phyloP scores from a whole-genome alignment of 768 basidiomycete genomes.

The Pleurotus giganteus region DNA sequence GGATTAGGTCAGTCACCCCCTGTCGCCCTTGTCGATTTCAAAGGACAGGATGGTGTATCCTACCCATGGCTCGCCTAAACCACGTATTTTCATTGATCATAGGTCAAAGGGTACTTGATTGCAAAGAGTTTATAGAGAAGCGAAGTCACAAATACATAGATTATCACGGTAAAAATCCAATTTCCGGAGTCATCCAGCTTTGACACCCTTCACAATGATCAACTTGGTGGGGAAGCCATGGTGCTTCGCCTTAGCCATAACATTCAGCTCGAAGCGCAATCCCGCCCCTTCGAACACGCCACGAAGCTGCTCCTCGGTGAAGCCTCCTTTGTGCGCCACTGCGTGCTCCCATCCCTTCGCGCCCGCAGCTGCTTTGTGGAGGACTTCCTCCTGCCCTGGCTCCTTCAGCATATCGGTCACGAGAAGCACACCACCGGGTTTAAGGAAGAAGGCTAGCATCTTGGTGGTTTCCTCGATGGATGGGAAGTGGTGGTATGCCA shows the following conservation, averaged over 20 bases:
- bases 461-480: slow-evolving; percentile 51
- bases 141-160: background rate
- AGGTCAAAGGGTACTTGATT: too few relatives aligned
- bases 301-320: slow-evolving; percentile 47
- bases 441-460: slow-evolving; percentile 54
- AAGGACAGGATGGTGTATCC: too few relatives aligned
- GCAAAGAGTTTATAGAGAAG: too few relatives aligned
- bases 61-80: too few relatives aligned
- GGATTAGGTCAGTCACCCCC: too few relatives aligned
- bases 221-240: slow-evolving; percentile 3
- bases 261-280: slow-evolving; percentile 23
- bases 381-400: slow-evolving; percentile 11
- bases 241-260: background rate
- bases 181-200: background rate
- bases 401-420: slow-evolving; percentile 46
- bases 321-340: slow-evolving; percentile 55
- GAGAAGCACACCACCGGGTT: slow-evolving; percentile 58
- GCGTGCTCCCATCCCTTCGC: slow-evolving; percentile 30
- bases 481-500: slow-evolving; percentile 66
- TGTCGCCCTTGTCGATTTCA: too few relatives aligned
- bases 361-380: slow-evolving; percentile 20
- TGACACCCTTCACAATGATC: slow-evolving; percentile 1
- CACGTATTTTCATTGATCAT: too few relatives aligned
- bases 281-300: slow-evolving; percentile 52
- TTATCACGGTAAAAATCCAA: background rate